phyloP scores from a whole-genome alignment of 2,329 filamentous ascomycete genomes.

The Pleomassaria siparia region DNA sequence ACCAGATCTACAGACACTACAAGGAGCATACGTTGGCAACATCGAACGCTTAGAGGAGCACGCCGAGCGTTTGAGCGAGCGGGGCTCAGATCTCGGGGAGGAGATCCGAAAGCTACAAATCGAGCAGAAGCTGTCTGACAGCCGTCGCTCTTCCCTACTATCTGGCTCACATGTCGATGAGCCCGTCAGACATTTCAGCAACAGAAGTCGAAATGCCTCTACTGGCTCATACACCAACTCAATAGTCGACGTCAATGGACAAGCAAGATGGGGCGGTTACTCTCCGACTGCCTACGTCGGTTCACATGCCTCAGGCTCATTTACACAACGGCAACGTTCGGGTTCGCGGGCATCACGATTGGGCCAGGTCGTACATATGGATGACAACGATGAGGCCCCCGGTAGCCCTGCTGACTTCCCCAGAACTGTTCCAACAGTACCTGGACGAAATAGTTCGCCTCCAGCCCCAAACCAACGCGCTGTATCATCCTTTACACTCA shows the following conservation, averaged over 20 bases:
- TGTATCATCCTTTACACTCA: slow-evolving; percentile 39
- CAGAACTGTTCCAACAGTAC: slow-evolving; percentile 10
- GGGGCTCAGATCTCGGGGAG: slow-evolving; percentile 72
- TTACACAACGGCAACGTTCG: slow-evolving; percentile 44
- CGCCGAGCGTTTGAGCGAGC: slow-evolving; percentile 72
- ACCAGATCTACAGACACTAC: slow-evolving; percentile 63
- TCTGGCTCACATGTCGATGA: slow-evolving; percentile 45
- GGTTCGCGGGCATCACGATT: slow-evolving; percentile 45
- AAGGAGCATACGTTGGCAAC: slow-evolving; percentile 65
- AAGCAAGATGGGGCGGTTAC: slow-evolving; percentile 69
- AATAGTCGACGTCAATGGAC: slow-evolving; percentile 69
- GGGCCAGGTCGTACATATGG: slow-evolving; percentile 45
- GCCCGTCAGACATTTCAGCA: slow-evolving; percentile 23
- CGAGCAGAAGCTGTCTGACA: slow-evolving; percentile 70
- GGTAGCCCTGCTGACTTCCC: slow-evolving; percentile 17
- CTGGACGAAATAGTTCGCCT: slow-evolving; percentile 16
- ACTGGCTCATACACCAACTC: slow-evolving; percentile 54
- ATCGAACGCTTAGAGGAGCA: slow-evolving; percentile 74
- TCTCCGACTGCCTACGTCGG: slow-evolving; percentile 66
- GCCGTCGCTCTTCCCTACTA: slow-evolving; percentile 64
- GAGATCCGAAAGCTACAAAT: slow-evolving; percentile 73
- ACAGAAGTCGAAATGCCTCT: slow-evolving; percentile 44
- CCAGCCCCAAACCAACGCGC: slow-evolving; percentile 27
- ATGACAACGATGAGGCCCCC: slow-evolving; percentile 23
- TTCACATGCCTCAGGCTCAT: slow-evolving; percentile 57